Evolutionary conservation across 2,329 filamentous ascomycete species (phyloP).

Genomic region (Trematosphaeria pertusa): DNA sequence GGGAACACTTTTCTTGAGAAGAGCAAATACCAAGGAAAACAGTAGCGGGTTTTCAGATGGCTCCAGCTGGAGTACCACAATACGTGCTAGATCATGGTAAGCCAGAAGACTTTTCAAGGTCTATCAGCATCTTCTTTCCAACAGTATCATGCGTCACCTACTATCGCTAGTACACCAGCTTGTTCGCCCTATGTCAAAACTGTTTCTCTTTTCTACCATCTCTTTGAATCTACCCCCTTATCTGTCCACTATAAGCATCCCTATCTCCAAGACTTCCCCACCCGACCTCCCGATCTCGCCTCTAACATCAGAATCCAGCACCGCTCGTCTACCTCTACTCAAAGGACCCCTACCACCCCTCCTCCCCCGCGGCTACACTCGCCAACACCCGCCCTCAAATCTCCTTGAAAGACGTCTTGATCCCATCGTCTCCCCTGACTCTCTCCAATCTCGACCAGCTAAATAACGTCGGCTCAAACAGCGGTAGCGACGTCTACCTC

Average conservation of each 20-base stretch:
- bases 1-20: too few relatives aligned
- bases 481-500: constrained; percentile 43
- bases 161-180: too few relatives aligned
- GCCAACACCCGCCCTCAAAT: constrained; percentile 45
- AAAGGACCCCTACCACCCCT: constrained; percentile 48
- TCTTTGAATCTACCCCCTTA: too few relatives aligned
- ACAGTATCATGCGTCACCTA: neutral
- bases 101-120: constrained; percentile 3
- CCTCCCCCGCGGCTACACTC: constrained; percentile 47
- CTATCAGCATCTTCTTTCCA: neutral
- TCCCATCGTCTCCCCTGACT: constrained; percentile 35
- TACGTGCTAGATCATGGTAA: constrained; percentile 37
- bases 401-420: constrained; percentile 21
- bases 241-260: too few relatives aligned
- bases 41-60: too few relatives aligned
- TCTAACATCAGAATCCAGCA: too few relatives aligned
- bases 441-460: constrained; percentile 49
- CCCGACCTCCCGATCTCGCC: too few relatives aligned
- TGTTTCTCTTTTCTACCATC: too few relatives aligned
- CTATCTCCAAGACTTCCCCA: too few relatives aligned
- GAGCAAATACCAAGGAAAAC: too few relatives aligned
- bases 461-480: constrained; percentile 34
- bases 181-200: too few relatives aligned
- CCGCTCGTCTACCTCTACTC: constrained; percentile 51
- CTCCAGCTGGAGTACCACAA: constrained; percentile 27